phyloP scores from a whole-genome alignment of 2,329 filamentous ascomycete genomes.

The Akanthomyces muscarius region DNA sequence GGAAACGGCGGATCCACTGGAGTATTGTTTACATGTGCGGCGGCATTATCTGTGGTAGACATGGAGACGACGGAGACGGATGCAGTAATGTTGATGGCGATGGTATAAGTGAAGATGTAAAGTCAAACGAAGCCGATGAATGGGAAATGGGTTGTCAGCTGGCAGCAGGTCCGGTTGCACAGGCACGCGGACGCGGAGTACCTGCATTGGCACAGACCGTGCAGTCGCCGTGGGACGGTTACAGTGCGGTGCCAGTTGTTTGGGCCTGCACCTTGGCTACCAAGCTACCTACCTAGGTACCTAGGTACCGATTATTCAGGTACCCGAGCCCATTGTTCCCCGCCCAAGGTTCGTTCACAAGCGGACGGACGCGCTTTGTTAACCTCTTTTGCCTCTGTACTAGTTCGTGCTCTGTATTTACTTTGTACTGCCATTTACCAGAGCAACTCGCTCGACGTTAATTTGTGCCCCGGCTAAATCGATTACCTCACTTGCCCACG shows the following conservation, averaged over 20 bases:
- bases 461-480: constrained; percentile 8
- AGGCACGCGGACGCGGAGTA: not conserved
- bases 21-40: constrained; percentile 4
- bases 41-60: not conserved
- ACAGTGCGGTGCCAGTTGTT: not conserved
- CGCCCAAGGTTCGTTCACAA: not conserved
- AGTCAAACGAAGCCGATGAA: not conserved
- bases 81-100: not conserved
- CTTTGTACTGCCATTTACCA: not conserved
- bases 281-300: not conserved
- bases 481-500: not conserved
- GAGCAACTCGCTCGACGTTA: not conserved
- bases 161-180: not conserved
- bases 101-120: not conserved
- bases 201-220: no score
- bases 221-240: no score
- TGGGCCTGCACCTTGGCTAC: not conserved
- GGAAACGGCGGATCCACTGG: constrained; percentile 7
- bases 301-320: not conserved
- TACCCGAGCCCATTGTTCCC: not conserved
- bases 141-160: not conserved
- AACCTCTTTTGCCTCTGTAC: no score
- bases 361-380: no score
- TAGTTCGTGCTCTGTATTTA: no score
- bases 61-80: not conserved